Evolutionary conservation across 1,284 basidiomycete species (phyloP), one percentile per base, ranked within the genome.

Genomic region (Austroboletus novae-zelandiae): DNA sequence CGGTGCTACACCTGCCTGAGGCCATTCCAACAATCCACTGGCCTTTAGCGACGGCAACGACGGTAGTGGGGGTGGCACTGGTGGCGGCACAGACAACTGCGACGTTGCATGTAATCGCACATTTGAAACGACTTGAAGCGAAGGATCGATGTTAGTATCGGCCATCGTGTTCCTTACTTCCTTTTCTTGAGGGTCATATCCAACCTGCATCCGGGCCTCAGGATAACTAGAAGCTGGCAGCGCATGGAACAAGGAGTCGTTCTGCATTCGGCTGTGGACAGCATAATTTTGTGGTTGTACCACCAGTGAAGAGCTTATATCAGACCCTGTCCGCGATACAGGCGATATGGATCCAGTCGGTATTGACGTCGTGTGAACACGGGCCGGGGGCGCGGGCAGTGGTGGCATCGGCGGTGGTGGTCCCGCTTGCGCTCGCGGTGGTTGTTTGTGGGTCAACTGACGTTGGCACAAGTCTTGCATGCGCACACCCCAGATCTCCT

Each of bases 21-120:
- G 71, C 65, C 72, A 79, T 59, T 86, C 83, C 43, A 89, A 68
- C 39, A 89, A 71, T 9, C 86, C 86, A 55, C 83, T 86, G 18
- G 83, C 78, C 68, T 87, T 87, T 45, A 89, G 69, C 31, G 86
- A 87, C 17, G 86, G 86, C 48, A 89, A 67, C 11, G 80, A 81
- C 55, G 71, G 74, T 8, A 25, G 34, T 40, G 60, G 42, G 1
- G 45, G 25, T 25, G 42, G 27, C 9, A 29, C 8, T 18, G 34
- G 53, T 18, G 34, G 53, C 18, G 52, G 40, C 14, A 31, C 45
- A 40, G 52, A 31, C 46, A 54, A 40, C 34, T 59, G 54, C 18
- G 58, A 43, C 9, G 49, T 43, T 41, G 39, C 37, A 32, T 56
- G 61, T 30, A 43, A 25, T 35, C 66, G 65, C 18, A 55, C 29